These are phyloP conservation scores for Macrotyloma uniflorum DNA, from an alignment of 306 rosid genomes.

Conservation along the genomic window DNA sequence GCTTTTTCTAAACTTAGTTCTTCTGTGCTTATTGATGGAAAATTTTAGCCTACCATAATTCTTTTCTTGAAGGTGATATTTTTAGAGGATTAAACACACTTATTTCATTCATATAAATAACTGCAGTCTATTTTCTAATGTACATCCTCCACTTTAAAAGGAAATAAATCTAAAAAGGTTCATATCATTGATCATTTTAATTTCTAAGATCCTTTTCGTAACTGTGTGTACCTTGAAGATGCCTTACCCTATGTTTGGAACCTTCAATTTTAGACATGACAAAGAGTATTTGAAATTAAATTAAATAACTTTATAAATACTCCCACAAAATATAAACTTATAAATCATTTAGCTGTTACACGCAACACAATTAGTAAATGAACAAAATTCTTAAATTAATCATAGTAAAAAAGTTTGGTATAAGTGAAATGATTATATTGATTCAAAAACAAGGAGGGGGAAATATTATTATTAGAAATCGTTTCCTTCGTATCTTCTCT, in stretches of 20 bases:
- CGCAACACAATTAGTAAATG: neutral
- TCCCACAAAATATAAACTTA: neutral
- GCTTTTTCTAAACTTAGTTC: neutral
- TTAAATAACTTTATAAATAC: neutral
- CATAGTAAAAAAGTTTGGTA: neutral
- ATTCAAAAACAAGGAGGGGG: neutral
- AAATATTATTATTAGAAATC: neutral
- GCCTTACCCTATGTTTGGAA: neutral
- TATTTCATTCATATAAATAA: neutral
- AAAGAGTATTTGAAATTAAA: neutral
- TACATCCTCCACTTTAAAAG: neutral
- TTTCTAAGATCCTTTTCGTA: neutral
- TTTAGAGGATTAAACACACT: too few relatives aligned
- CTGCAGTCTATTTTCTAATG: neutral
- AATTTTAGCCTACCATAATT: neutral
- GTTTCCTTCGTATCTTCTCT: neutral
- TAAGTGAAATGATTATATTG: neutral
- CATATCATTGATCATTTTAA: neutral
- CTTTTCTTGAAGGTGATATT: neutral
- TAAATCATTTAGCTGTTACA: neutral
- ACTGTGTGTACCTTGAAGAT: neutral
- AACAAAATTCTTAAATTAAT: neutral
- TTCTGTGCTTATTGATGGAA: neutral
- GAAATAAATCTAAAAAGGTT: neutral
- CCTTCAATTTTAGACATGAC: neutral